These are phyloP conservation scores for Fusarium chaquense DNA, from an alignment of 2,329 filamentous ascomycete genomes.

Conservation along the genomic window DNA sequence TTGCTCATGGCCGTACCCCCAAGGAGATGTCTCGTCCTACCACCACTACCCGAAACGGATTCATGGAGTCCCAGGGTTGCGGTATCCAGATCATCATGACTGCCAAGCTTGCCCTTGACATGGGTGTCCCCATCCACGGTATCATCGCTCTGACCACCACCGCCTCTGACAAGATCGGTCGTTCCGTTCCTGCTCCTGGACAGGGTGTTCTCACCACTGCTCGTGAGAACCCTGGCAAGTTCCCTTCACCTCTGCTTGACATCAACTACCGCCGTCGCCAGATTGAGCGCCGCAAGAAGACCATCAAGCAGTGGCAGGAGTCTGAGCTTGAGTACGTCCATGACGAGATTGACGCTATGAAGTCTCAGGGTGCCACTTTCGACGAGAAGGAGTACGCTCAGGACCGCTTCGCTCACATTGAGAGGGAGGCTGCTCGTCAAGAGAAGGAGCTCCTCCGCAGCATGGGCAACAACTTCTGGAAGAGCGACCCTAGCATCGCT, in stretches of 20 bases:
- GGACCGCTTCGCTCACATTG: conserved; percentile 87
- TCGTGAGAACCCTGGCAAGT: conserved; percentile 89
- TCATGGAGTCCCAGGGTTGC: conserved; percentile 99
- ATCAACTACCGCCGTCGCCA: conserved; percentile 98
- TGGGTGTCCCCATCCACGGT: conserved; percentile 98
- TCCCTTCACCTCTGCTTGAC: conserved; percentile 94
- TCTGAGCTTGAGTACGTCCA: conserved; percentile 92
- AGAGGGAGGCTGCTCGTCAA: conserved; percentile 85
- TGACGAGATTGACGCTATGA: conserved; percentile 92
- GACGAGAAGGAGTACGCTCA: conserved; percentile 86
- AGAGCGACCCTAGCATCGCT: conserved; percentile 91
- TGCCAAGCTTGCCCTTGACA: conserved; percentile 92
- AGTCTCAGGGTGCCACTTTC: conserved; percentile 79
- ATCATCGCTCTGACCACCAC: conserved; percentile 93
- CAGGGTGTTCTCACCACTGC: conserved; percentile 97
- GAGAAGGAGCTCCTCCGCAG: conserved; percentile 93
- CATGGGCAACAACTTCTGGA: conserved; percentile 99
- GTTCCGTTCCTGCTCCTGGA: conserved; percentile 94
- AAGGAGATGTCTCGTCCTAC: conserved; percentile 98
- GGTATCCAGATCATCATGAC: conserved; percentile 99
- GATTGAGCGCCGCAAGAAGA: conserved; percentile 91
- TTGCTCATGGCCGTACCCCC: conserved; percentile 93
- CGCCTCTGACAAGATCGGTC: conserved; percentile 98
- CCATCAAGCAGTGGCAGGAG: conserved; percentile 97
- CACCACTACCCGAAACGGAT: conserved; percentile 95